phyloP scores from a whole-genome alignment of 192 early-diverging fungal species.

The Chytriomyces hyalinus region DNA sequence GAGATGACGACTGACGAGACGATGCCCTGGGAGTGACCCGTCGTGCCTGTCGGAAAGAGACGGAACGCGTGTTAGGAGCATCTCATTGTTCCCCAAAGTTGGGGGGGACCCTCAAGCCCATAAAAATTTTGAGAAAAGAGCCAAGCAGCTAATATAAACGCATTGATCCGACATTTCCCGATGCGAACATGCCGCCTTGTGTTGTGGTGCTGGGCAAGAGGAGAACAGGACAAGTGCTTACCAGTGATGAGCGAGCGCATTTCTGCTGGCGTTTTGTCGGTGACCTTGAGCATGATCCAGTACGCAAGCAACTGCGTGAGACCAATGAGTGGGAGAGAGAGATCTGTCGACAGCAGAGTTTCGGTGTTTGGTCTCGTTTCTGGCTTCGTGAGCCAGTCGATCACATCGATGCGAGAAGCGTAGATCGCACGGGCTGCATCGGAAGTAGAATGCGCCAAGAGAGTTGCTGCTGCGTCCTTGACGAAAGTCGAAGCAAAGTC shows the following conservation, averaged over 20 bases:
- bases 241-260: conserved; percentile 51
- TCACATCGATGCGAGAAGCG: conserved; percentile 70
- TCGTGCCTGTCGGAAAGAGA: conserved; percentile 55
- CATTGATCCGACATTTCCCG: too few relatives aligned
- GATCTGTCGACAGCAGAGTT: conserved; percentile 76
- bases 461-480: conserved; percentile 60
- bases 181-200: too few relatives aligned
- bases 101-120: background rate
- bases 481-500: conserved; percentile 76
- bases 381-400: conserved; percentile 81
- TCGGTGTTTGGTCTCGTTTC: conserved; percentile 80
- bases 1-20: conserved; percentile 85
- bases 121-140: conserved; percentile 2
- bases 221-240: conserved; percentile 36
- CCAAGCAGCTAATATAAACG: background rate
- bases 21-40: conserved; percentile 93
- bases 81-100: too few relatives aligned
- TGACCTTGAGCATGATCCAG: conserved; percentile 77
- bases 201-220: background rate
- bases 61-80: too few relatives aligned
- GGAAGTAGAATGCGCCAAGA: conserved; percentile 64
- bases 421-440: conserved; percentile 41
- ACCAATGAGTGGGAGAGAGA: conserved; percentile 87
- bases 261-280: conserved; percentile 58
- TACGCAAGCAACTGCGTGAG: conserved; percentile 89